These are phyloP conservation scores for Moesziomyces aphidis DNA, from an alignment of 1,284 basidiomycete species.

Conservation along the genomic window DNA sequence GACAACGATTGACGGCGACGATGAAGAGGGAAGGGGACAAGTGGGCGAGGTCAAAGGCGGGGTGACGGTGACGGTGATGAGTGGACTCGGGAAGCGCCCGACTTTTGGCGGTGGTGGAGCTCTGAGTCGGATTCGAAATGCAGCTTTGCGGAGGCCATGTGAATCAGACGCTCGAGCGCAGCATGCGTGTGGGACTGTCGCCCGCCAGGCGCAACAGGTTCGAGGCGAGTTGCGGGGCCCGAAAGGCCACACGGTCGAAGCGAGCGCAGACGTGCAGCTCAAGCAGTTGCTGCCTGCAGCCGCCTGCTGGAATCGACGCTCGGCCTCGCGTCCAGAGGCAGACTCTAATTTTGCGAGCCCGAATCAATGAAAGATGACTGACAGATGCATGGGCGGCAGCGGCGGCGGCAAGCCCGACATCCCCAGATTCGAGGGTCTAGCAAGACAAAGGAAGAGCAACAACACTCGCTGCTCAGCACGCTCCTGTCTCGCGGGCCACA, in stretches of 20 bases:
- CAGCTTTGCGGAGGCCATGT: background rate
- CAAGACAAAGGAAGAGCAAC: background rate
- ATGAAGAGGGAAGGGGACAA: background rate
- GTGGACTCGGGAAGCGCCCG: background rate
- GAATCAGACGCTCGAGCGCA: background rate
- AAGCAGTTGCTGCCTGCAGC: background rate
- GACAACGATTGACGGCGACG: background rate
- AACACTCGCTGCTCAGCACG: too few relatives aligned
- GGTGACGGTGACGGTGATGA: background rate
- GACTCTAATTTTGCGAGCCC: background rate
- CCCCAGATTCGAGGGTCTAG: background rate
- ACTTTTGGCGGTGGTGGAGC: background rate
- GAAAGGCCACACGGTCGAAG: too few relatives aligned
- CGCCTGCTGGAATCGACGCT: too few relatives aligned
- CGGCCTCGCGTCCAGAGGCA: too few relatives aligned
- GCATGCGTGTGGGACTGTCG: too few relatives aligned
- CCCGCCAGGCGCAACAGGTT: too few relatives aligned
- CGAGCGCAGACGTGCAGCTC: background rate
- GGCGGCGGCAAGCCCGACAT: background rate
- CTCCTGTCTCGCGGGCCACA: background rate
- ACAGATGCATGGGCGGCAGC: background rate
- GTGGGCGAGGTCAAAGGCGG: background rate
- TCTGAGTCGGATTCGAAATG: background rate
- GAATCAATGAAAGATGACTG: background rate
- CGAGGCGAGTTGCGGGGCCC: too few relatives aligned